phyloP scores from a whole-genome alignment of 495 filamentous ascomycete genomes.

The Parathielavia appendiculata region DNA sequence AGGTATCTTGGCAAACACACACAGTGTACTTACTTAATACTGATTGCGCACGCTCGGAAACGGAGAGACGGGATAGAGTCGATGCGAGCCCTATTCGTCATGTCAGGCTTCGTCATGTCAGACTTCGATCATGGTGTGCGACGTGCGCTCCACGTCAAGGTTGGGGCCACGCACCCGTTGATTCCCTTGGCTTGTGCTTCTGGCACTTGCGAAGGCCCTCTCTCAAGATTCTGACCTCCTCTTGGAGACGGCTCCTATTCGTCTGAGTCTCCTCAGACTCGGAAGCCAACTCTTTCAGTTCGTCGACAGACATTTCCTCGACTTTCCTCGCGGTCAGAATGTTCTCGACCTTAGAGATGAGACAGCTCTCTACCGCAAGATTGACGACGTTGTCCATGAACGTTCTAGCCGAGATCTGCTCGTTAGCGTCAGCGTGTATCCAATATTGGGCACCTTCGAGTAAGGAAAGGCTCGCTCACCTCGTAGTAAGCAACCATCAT shows the following conservation, averaged over 20 bases:
- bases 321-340: constrained; percentile 22
- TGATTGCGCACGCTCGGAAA: too few species aligned
- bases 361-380: constrained; percentile 30
- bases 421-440: neutral
- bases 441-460: neutral
- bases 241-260: neutral
- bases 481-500: constrained; percentile 2
- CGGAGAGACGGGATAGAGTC: too few species aligned
- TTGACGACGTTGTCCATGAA: constrained; percentile 29
- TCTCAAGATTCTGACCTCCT: neutral
- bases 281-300: constrained; percentile 19
- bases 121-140: too few species aligned
- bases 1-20: too few species aligned
- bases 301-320: constrained; percentile 19
- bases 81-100: too few species aligned
- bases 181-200: neutral
- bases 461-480: neutral
- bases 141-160: neutral
- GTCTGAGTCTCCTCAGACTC: constrained; percentile 17
- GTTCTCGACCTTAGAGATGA: constrained; percentile 26
- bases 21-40: too few species aligned
- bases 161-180: neutral
- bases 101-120: too few species aligned
- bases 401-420: constrained; percentile 23
- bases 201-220: constrained; percentile 8